Conservation (phyloP, 106 monocot genomes). For the Dactylorhiza incarnata region DNA sequence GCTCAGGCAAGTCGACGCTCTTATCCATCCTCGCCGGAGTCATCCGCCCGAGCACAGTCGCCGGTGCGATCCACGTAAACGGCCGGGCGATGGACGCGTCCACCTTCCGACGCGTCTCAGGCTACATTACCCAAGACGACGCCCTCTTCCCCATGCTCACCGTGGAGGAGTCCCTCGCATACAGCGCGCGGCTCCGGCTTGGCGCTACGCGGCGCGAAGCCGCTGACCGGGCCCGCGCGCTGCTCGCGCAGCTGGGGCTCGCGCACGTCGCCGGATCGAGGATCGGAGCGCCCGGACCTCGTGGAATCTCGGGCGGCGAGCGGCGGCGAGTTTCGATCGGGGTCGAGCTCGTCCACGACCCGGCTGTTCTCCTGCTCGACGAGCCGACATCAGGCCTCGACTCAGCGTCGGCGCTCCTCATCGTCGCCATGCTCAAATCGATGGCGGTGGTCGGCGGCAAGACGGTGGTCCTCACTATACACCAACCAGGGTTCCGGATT, state of each 20-base stretch:
- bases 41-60: constrained; percentile 18
- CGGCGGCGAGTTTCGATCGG: constrained; percentile 81
- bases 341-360: constrained; percentile 78
- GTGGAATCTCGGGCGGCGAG: constrained; percentile 80
- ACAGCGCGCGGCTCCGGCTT: constrained; percentile 62
- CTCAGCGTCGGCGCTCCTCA: constrained; percentile 62
- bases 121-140: constrained; percentile 84
- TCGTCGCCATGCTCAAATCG: constrained; percentile 46
- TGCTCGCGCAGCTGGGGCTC: constrained; percentile 59
- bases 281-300: constrained; percentile 11
- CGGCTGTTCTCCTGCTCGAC: constrained; percentile 74
- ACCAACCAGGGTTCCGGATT: constrained; percentile 88
- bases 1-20: constrained; percentile 86
- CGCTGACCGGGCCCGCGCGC: constrained; percentile 21
- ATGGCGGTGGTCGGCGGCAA: constrained; percentile 55
- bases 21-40: constrained; percentile 65
- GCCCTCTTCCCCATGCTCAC: constrained; percentile 80
- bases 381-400: constrained; percentile 95
- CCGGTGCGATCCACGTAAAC: constrained; percentile 57
- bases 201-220: constrained; percentile 5
- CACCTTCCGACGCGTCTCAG: constrained; percentile 56
- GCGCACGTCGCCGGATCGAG: constrained; percentile 40
- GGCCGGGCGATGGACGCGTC: constrained; percentile 33
- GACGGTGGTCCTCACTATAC: constrained; percentile 73
- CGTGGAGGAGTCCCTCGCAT: constrained; percentile 70